Evolutionary conservation across 2,329 filamentous ascomycete species (phyloP).

Genomic region (Colletotrichum kahawae): DNA sequence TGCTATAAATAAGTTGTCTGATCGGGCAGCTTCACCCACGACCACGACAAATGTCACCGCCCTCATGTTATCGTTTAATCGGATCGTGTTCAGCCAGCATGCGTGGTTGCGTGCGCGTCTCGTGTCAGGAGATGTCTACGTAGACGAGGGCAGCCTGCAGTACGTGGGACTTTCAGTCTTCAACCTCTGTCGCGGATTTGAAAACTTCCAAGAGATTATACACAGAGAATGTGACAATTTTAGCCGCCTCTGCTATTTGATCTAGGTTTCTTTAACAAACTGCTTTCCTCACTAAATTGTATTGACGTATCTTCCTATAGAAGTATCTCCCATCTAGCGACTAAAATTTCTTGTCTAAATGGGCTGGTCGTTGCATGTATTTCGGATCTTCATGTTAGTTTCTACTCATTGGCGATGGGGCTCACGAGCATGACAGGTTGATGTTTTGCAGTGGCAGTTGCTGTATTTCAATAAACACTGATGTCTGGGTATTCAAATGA

Average conservation of each 20-base stretch:
- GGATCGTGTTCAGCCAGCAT: neutral
- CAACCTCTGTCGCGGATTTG: neutral
- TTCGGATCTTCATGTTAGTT: too few species aligned
- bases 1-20: neutral
- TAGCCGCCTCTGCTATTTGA: too few species aligned
- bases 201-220: accelerated
- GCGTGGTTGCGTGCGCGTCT: neutral
- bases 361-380: too few species aligned
- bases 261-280: neutral
- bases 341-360: too few species aligned
- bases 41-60: neutral
- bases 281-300: neutral
- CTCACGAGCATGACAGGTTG: too few species aligned
- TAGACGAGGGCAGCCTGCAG: neutral
- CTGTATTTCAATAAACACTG: too few species aligned
- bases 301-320: neutral
- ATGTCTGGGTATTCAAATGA: too few species aligned
- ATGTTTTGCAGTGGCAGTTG: too few species aligned
- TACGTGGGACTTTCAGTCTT: neutral
- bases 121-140: neutral
- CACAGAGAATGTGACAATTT: neutral
- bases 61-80: too few species aligned
- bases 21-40: neutral
- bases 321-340: neutral
- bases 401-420: too few species aligned